A percentile compares a stretch with the other conserved stretches of the same genome.
These are phyloP conservation scores for Lolium multiflorum DNA, from an alignment of 176 grass and related monocot species.

Conservation along the genomic window DNA sequence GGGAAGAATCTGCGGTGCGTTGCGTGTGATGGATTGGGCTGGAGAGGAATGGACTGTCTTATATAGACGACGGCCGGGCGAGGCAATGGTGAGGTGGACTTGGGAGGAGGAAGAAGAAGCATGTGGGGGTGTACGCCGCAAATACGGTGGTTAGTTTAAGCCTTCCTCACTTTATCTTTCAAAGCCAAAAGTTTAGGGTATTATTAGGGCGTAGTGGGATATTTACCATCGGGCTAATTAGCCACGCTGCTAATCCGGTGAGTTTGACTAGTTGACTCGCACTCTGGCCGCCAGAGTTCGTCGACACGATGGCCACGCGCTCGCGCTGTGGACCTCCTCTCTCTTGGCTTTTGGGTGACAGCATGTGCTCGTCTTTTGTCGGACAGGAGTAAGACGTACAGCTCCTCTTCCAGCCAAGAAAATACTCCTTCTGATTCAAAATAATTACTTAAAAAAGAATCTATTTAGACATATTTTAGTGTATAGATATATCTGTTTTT, in stretches of 20 bases:
- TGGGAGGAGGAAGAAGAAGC: conserved; percentile 26
- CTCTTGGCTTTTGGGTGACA: conserved; percentile 6
- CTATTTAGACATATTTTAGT: no score
- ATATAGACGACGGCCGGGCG: conserved; percentile 59
- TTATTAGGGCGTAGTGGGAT: conserved; percentile 30
- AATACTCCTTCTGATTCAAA: no score
- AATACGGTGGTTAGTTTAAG: conserved; percentile 63
- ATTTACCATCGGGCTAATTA: conserved; percentile 26
- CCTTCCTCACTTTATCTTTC: conserved; percentile 38
- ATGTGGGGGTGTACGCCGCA: conserved; percentile 82
- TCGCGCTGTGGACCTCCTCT: conserved; percentile 6
- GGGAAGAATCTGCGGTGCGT: background rate
- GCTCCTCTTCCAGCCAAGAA: background rate
- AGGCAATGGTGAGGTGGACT: conserved; percentile 26
- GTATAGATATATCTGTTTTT: no score
- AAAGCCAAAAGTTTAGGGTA: conserved; percentile 77
- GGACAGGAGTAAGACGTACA: background rate
- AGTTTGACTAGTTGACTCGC: conserved; percentile 19
- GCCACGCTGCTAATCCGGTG: conserved; percentile 18
- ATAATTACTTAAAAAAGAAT: no score
- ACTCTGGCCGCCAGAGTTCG: background rate
- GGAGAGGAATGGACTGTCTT: conserved; percentile 47
- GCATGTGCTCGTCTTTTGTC: background rate
- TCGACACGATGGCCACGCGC: conserved; percentile 20
- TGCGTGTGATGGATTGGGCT: conserved; percentile 62